A percentile compares a stretch with the other conserved stretches of the same genome.
Conservation (phyloP, 2,329 filamentous ascomycete species). For the Samsoniella hepiali region DNA sequence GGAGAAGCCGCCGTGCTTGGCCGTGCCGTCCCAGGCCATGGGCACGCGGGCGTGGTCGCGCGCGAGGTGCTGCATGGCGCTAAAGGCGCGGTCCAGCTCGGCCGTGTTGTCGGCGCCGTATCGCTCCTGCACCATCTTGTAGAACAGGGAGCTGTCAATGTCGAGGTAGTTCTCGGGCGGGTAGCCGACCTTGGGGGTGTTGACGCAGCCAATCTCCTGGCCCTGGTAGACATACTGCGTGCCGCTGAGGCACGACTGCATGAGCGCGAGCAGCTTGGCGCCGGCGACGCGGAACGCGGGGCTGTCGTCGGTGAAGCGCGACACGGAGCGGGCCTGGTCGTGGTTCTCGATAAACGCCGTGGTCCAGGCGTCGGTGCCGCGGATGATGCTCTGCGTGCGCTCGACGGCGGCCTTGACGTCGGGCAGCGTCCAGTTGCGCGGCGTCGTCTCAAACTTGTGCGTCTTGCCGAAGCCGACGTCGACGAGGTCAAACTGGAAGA, state of each 20-base stretch:
- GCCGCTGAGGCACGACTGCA: slow-evolving; percentile 51
- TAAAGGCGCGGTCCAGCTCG: slow-evolving; percentile 36
- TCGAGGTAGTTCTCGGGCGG: slow-evolving; percentile 54
- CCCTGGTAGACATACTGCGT: slow-evolving; percentile 67
- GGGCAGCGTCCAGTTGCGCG: slow-evolving; percentile 43
- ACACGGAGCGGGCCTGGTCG: slow-evolving; percentile 58
- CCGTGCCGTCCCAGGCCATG: slow-evolving; percentile 56
- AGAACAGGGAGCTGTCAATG: slow-evolving; percentile 46
- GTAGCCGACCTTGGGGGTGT: slow-evolving; percentile 56
- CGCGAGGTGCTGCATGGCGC: slow-evolving; percentile 33
- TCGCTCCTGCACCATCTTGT: slow-evolving; percentile 31
- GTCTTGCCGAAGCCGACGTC: slow-evolving; percentile 54
- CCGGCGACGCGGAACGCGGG: slow-evolving; percentile 46
- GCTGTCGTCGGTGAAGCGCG: slow-evolving; percentile 50
- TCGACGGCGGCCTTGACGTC: slow-evolving; percentile 47
- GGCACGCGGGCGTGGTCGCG: slow-evolving; percentile 65
- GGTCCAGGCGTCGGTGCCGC: slow-evolving; percentile 58
- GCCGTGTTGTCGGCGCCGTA: slow-evolving; percentile 28
- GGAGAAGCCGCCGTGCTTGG: slow-evolving; percentile 34
- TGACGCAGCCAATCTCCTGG: slow-evolving; percentile 63
- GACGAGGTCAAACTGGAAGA: slow-evolving; percentile 65
- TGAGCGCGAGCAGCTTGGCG: slow-evolving; percentile 57
- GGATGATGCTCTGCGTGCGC: slow-evolving; percentile 50
- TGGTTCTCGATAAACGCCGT: slow-evolving; percentile 65
- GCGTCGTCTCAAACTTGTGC: slow-evolving; percentile 50